Evolutionary conservation across 345 rosid species (phyloP).

Genomic region (Acer saccharum): DNA sequence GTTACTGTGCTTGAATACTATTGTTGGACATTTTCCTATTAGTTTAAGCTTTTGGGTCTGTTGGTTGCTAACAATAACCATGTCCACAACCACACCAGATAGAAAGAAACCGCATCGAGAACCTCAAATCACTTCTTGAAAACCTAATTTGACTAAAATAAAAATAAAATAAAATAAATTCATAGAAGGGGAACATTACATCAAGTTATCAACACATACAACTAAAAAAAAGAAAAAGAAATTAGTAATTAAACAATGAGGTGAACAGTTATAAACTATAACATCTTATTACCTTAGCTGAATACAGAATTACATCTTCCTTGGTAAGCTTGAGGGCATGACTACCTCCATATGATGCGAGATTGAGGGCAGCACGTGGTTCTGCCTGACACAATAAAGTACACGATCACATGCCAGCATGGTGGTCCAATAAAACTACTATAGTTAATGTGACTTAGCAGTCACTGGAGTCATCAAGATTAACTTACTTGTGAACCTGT

Average conservation of each 20-base stretch:
- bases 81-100: neutral
- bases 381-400: conserved; percentile 79
- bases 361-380: conserved; percentile 96
- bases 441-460: neutral
- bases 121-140: neutral
- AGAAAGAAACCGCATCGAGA: neutral
- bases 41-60: too few relatives aligned
- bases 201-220: conserved; percentile 1
- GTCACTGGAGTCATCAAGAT: conserved; percentile 13
- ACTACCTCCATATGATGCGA: conserved; percentile 93
- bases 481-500: conserved; percentile 96
- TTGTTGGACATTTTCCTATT: too few relatives aligned
- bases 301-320: conserved; percentile 84
- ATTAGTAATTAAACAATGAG: neutral
- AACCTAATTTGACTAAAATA: neutral
- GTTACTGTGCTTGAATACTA: too few relatives aligned
- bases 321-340: conserved; percentile 81
- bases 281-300: conserved; percentile 78
- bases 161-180: neutral
- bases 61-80: too few relatives aligned
- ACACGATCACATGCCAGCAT: conserved; percentile 36
- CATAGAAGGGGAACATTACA: neutral
- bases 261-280: neutral
- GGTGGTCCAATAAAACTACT: conserved; percentile 11
- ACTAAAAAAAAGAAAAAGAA: conserved; percentile 1